Base-by-base conservation (phyloP, 495 filamentous ascomycete genomes). In the Aspergillus conjunctus region DNA sequence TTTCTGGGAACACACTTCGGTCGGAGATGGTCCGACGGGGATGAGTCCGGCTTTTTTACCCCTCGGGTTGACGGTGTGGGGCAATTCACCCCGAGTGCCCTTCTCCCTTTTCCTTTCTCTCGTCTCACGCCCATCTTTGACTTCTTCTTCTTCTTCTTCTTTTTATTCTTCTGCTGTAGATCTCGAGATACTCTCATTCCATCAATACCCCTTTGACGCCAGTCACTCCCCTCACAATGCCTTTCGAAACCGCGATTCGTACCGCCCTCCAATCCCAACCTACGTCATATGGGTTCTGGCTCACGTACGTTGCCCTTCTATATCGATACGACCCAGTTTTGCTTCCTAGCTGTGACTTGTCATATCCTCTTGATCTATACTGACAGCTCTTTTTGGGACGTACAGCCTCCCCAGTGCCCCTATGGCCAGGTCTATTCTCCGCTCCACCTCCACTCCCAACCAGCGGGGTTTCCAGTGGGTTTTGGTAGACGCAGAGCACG, bases 401-500 rank as follows among this genome's bases (percentile, higher is more conserved):
- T 53, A 30, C 44, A 76, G 73, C 10, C 69, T 76, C 18, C 71
- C 73, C 45, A 73, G 73, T 22, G 66, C 72, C 6, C 66, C 60
- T 26, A 60, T 76, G 41, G 73, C 71, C 31, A 76, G 72, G 59
- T 72, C 73, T 14, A 68, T 76, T 48, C 63, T 76, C 15, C 73
- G 72, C 54, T 68, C 71, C 14, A 62, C 65, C 32, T 63, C 69
- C 67, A 66, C 26, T 58, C 69, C 4, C 63, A 60, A 37, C 10
- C 62, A 44, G 44, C n/a, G n/a, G 6, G 44, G 44, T 20, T 77
- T 75, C 64, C 72, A 68, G 71, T 93, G 89, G 89, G 85, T 92
- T 5, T 77, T 91, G 66, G 84, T 93, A 33, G 91, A 93, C 70
- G 87, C 83, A 51, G 88, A 92, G 70, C 91, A 94, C 70, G 91